Evolutionary conservation across 331 rosid species (phyloP), one percentile per base, ranked within the genome.

Genomic region (Malus hybrid): DNA sequence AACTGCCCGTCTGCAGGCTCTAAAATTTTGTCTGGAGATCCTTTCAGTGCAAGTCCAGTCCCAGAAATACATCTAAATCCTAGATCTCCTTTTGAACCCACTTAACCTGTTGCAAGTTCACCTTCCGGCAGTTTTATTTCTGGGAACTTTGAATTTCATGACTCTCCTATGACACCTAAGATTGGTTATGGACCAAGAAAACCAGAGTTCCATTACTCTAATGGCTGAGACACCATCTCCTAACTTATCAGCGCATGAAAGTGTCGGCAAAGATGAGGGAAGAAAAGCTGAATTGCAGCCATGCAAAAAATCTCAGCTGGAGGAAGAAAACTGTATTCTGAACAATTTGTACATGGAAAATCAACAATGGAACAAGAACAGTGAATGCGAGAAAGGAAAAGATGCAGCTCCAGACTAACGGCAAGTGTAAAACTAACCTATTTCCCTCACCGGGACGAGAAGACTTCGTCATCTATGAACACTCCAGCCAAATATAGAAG

Each of bases 181-280:
- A 57, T 69, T 61, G 44, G 14, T 62, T 46, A 80, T 32, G 81
- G 79, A 82, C 65, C 85, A 36, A 68, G 80, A 5, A 27, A 77
- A 78, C 85, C 84, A 64, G 79, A 85, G 24, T 65, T 76, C 44
- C 70, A 74, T 10, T 78, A 82, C 77, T 83, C 86, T 79, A 77
- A 42, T 72, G 77, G 82, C 44, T 79, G 22, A 83, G 75, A 80
- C 83, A 22, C 77, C 84, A 74, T 87, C 96, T 65, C 78, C 80
- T 46, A 86, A 77, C 68, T 63, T 71, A 72, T 86, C 93, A 70
- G 88, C n/a, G 15, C 83, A 86, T 64, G 90, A 80, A 80, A 88
- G 96, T 74, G 77, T 83, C 55, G 83, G 87, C 83, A 85, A 82
- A 65, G 78, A 78, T 22, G 89, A 82, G 65, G 83, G 54, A 61